Conservation (phyloP, 352 stramenopile species). For the Globisporangium rhizosaccharum region DNA sequence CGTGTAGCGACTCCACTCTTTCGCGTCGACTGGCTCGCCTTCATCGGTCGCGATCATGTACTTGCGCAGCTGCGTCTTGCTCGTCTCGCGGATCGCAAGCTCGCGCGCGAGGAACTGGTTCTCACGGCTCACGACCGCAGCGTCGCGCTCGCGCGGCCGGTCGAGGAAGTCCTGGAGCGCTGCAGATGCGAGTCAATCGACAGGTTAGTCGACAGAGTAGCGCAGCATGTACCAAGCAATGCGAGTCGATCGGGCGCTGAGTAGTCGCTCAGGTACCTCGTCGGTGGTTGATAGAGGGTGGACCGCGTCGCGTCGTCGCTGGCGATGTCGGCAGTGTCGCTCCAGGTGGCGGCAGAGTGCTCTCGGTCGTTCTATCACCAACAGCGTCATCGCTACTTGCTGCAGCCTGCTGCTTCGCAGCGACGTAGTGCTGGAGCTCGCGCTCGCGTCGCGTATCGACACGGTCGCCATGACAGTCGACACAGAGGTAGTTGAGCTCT, state of each 20-base stretch:
- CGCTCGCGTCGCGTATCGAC: slow-evolving; percentile 37
- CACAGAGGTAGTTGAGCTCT: slow-evolving; percentile 56
- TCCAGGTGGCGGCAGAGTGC: not conserved
- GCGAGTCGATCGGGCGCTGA: too few relatives aligned
- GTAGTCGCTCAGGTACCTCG: slow-evolving; percentile 21
- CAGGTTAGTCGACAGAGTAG: not conserved
- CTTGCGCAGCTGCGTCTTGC: slow-evolving; percentile 48
- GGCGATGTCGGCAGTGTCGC: not conserved
- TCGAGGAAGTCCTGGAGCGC: slow-evolving; percentile 45
- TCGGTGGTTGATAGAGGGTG: slow-evolving; percentile 43
- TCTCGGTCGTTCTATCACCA: not conserved
- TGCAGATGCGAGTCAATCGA: not conserved
- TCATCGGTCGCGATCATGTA: slow-evolving; percentile 70
- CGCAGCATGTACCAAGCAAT: too few relatives aligned
- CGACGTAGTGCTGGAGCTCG: slow-evolving; percentile 31
- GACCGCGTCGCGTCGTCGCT: slow-evolving; percentile 22
- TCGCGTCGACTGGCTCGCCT: slow-evolving; percentile 45
- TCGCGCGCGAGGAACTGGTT: slow-evolving; percentile 57
- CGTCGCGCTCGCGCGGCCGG: slow-evolving; percentile 33
- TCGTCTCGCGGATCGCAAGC: slow-evolving; percentile 46
- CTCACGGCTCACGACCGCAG: slow-evolving; percentile 33
- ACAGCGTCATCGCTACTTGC: not conserved
- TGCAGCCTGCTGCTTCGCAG: slow-evolving; percentile 1
- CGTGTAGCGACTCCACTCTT: slow-evolving; percentile 62
- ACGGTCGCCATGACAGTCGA: slow-evolving; percentile 58